phyloP scores from a whole-genome alignment of 176 grass and related monocot genomes.

The Carex littledalei region DNA sequence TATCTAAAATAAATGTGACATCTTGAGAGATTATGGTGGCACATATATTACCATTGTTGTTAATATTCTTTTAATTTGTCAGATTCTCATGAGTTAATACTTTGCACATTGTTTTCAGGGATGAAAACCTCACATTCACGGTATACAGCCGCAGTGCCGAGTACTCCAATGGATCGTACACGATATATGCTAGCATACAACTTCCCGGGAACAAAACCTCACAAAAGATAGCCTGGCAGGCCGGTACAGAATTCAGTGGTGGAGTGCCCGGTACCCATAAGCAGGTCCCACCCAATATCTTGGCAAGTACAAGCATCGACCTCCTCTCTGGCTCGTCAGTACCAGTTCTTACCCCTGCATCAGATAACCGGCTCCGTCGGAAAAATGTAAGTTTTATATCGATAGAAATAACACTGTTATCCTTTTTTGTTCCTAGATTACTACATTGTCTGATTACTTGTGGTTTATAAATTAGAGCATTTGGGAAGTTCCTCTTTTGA shows the following conservation, averaged over 20 bases:
- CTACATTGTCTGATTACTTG: background rate
- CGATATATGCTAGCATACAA: constrained; percentile 34
- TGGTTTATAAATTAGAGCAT: background rate
- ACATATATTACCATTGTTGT: background rate
- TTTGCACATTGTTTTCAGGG: background rate
- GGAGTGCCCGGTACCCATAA: constrained; percentile 12
- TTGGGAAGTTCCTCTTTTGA: background rate
- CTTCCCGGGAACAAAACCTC: constrained; percentile 35
- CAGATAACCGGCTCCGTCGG: background rate
- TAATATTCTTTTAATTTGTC: background rate
- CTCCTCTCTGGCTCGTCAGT: constrained; percentile 22
- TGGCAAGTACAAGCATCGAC: constrained; percentile 21
- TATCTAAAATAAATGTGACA: background rate
- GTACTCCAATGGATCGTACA: constrained; percentile 27
- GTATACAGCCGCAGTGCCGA: constrained; percentile 22
- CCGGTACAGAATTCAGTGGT: background rate
- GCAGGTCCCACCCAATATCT: background rate
- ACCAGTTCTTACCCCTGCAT: background rate
- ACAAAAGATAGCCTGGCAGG: constrained; percentile 44
- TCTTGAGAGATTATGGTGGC: background rate
- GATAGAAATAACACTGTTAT: background rate
- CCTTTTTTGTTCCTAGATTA: background rate
- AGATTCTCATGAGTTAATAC: background rate
- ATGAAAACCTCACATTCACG: constrained; percentile 22
- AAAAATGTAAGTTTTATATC: constrained; percentile 10